Percentiles rank a stretch among this genome's conserved stretches.
These are phyloP conservation scores for Asclepias syriaca DNA, from an alignment of 257 asterid genomes.

Conservation along the genomic window DNA sequence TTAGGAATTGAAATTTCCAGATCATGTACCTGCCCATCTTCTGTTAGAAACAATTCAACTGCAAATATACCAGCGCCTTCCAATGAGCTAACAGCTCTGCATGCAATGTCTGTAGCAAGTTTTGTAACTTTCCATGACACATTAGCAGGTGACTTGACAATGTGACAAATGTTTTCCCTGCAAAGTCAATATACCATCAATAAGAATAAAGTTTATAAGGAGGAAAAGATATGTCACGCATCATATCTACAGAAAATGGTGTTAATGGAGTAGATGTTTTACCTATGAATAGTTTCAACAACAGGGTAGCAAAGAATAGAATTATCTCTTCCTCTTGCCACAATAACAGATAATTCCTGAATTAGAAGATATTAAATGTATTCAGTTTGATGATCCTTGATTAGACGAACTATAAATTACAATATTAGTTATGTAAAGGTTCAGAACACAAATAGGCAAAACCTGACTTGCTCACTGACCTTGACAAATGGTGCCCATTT, in stretches of 20 bases:
- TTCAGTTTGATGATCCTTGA: background rate
- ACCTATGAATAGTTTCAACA: conserved; percentile 92
- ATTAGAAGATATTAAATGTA: conserved; percentile 13
- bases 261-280: conserved; percentile 19
- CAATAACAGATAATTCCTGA: conserved; percentile 93
- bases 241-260: background rate
- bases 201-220: background rate
- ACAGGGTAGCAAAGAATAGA: conserved; percentile 64
- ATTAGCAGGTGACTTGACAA: conserved; percentile 88
- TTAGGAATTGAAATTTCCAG: background rate
- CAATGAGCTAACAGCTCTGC: conserved; percentile 72
- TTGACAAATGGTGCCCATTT: conserved; percentile 93
- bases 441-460: background rate
- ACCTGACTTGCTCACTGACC: conserved; percentile 23
- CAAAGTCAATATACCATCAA: background rate
- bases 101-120: conserved; percentile 85
- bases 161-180: conserved; percentile 93
- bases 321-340: conserved; percentile 86
- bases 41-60: conserved; percentile 86
- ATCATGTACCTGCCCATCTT: conserved; percentile 71
- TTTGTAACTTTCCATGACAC: conserved; percentile 69
- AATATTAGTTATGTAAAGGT: background rate
- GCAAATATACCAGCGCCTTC: conserved; percentile 98
- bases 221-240: background rate
- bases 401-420: no score